Base-by-base conservation (phyloP, 345 rosid species). In the Luvunga scandens region DNA sequence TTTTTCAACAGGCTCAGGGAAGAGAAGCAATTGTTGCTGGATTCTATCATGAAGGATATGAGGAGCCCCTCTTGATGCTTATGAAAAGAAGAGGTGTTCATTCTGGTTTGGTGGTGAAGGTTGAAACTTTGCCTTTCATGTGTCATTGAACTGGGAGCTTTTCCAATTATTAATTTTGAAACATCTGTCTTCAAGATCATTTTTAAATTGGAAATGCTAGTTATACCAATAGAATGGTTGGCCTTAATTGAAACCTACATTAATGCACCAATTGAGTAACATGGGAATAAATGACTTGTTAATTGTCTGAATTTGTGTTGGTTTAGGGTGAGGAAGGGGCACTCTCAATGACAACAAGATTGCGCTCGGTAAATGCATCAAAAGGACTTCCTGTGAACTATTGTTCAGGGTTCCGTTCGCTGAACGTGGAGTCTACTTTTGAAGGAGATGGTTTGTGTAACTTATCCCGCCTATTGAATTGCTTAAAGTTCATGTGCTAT, bases 31-130 rank as follows among this genome's bases (percentile, higher is more conserved):
- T 94, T 71, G 97, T 94, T 68, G 83, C 99, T 79, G 98, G 99
- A 72, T 96, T 96, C 81, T 96, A 90, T 87, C 99, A 96, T 53
- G 95, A 87, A 89, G 98, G 92, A n/a, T 96, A 90, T 19, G 98
- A 92, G 82, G 98, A 94, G 59, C 91, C 99, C 45, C 89, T 96
- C 83, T 79, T 96, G 80, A 94, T 92, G 98, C 99, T 96, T 75
- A 96, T 96, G 99, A 94, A 90, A 88, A 89, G 97, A 88, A 89
- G 99, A 90, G 98, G 97, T 57, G 87, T 94, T 56, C 97, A 94
- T 83, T 90, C 97, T 66, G 98, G 99, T 82, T 85, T 96, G 85
- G 98, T 94, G 69, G 84, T 96, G 81, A 96, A 96, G 99, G 99
- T 95, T 45, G 22, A 82, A 71, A 64, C 38, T 85, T 80, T 72